Evolutionary conservation across 768 basidiomycete genomes (phyloP).

Genomic region (Ramaria rubella): DNA sequence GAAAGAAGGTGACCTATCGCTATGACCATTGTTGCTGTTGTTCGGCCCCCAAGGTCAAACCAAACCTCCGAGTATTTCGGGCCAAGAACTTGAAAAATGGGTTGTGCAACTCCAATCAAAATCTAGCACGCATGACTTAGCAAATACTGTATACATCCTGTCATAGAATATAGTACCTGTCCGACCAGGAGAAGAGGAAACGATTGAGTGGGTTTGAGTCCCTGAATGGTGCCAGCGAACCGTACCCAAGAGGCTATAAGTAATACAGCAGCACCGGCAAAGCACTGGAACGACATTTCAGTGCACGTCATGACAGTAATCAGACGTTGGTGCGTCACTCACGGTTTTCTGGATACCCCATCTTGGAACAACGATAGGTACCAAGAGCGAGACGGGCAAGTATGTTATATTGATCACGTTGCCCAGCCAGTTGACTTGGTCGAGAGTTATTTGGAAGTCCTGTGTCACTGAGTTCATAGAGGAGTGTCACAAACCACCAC

Average conservation of each 20-base stretch:
- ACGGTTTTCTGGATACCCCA: conserved; percentile 59
- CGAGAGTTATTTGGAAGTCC: conserved; percentile 61
- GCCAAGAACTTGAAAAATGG: conserved; percentile 69
- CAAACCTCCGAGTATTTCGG: conserved; percentile 79
- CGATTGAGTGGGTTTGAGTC: conserved; percentile 42
- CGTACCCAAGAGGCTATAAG: conserved; percentile 70
- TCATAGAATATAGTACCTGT: conserved; percentile 41
- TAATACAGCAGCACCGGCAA: conserved; percentile 46
- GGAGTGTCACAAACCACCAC: too few relatives aligned
- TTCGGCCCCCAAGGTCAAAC: conserved; percentile 71
- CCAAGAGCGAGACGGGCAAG: conserved; percentile 51
- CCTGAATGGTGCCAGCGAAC: conserved; percentile 54
- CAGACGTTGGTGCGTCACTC: too few relatives aligned
- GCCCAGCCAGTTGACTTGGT: conserved; percentile 76
- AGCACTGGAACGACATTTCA: too few relatives aligned
- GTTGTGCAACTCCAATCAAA: conserved; percentile 58
- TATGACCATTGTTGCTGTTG: conserved; percentile 63
- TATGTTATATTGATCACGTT: conserved; percentile 61
- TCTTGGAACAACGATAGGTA: conserved; percentile 52
- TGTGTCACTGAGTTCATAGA: conserved; percentile 42
- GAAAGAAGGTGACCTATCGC: conserved; percentile 32
- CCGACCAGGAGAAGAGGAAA: conserved; percentile 66
- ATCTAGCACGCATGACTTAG: conserved; percentile 32
- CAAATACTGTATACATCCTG: background rate
- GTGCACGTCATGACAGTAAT: too few relatives aligned